These are phyloP conservation scores for Aspergillus felis DNA, from an alignment of 2,329 filamentous ascomycete genomes.

Conservation along the genomic window DNA sequence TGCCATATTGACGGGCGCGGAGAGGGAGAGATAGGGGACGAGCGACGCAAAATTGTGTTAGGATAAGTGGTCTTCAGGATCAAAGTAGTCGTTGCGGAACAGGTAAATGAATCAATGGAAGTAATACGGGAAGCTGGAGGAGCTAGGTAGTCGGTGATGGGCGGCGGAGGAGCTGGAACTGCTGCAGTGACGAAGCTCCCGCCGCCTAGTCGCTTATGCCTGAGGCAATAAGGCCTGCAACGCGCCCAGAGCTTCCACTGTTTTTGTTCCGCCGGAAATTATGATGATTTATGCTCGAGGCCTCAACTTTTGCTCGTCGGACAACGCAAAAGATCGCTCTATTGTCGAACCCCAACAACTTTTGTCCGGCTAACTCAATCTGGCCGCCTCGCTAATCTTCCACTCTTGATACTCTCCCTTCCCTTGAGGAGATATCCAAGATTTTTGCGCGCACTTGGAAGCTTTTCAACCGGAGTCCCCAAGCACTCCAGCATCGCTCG, in stretches of 20 bases:
- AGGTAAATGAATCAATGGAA: constrained; percentile 6
- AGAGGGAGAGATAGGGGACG: constrained; percentile 10
- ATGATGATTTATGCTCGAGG: background rate
- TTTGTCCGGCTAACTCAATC: background rate
- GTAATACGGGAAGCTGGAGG: background rate
- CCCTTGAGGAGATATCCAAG: constrained; percentile 29
- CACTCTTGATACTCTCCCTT: constrained; percentile 12
- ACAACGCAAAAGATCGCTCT: background rate
- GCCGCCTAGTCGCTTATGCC: constrained; percentile 31
- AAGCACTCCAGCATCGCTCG: constrained; percentile 41
- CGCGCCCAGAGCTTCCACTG: constrained; percentile 14
- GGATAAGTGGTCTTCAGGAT: constrained; percentile 4
- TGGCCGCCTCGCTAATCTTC: background rate
- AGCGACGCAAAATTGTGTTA: constrained; percentile 25
- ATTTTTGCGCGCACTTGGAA: constrained; percentile 44
- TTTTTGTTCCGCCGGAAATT: constrained; percentile 15
- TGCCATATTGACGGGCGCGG: constrained; percentile 62
- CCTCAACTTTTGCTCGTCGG: background rate
- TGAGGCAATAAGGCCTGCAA: constrained; percentile 17
- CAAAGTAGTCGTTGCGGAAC: constrained; percentile 5
- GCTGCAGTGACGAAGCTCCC: constrained; percentile 40
- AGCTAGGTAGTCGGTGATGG: constrained; percentile 9
- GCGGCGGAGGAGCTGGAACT: constrained; percentile 22
- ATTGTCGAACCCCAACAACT: background rate
- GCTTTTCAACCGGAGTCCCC: constrained; percentile 41